Evolutionary conservation across 2,329 filamentous ascomycete species (phyloP).

Genomic region (Escovopsis sp.): DNA sequence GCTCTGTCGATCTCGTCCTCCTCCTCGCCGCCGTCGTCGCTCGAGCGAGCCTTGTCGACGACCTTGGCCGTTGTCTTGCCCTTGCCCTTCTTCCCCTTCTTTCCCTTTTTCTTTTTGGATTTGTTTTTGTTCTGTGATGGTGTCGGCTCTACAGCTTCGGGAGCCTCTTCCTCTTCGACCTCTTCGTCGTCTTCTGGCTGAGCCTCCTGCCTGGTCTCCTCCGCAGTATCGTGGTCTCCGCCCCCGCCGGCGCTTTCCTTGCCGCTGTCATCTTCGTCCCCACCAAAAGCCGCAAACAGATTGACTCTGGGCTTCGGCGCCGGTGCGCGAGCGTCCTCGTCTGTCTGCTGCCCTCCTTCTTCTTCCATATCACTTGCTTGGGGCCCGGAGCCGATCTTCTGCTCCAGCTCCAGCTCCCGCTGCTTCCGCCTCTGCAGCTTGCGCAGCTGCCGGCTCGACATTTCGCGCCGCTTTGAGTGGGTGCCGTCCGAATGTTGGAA

Average conservation of each 20-base stretch:
- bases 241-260: constrained; percentile 16
- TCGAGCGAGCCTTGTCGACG: constrained; percentile 3
- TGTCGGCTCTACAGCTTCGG: too few species aligned
- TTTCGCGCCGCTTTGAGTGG: constrained; percentile 13
- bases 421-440: constrained; percentile 36
- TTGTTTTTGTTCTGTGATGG: constrained; percentile 13
- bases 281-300: constrained; percentile 37
- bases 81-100: constrained; percentile 10
- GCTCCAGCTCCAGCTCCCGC: constrained; percentile 26
- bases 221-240: constrained; percentile 14
- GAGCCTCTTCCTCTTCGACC: neutral
- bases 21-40: constrained; percentile 10
- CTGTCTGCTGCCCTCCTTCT: constrained; percentile 11
- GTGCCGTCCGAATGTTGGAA: too few species aligned
- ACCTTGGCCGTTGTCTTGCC: constrained; percentile 11
- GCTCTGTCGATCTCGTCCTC: constrained; percentile 42
- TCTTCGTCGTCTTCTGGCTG: constrained; percentile 10
- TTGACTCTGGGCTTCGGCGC: constrained; percentile 25
- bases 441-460: constrained; percentile 37
- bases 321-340: constrained; percentile 16
- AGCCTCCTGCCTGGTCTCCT: constrained; percentile 2
- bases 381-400: constrained; percentile 7
- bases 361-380: constrained; percentile 18
- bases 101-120: constrained; percentile 21
- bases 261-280: constrained; percentile 22